phyloP scores from a whole-genome alignment of 805 yeast genomes.

The Starmerella bacillaris region DNA sequence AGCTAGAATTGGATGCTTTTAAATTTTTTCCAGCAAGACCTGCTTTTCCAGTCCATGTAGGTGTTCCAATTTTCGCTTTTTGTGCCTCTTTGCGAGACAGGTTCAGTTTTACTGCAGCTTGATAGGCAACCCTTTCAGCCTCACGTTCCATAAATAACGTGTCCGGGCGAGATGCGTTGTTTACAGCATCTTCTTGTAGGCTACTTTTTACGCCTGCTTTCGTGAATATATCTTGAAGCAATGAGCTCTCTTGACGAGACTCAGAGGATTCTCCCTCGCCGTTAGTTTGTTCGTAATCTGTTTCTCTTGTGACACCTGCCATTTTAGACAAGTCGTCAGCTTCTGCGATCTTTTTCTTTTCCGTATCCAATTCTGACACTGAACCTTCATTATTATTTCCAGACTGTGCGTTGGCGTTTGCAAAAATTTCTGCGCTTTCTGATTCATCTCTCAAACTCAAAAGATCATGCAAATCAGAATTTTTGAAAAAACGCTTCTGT shows the following conservation, averaged over 20 bases:
- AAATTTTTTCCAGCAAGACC: conserved; percentile 55
- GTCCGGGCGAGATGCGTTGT: conserved; percentile 39
- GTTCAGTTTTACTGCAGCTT: conserved; percentile 40
- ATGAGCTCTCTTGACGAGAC: conserved; percentile 21
- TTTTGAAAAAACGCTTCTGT: conserved; percentile 80
- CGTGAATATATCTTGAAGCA: conserved; percentile 62
- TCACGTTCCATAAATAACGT: conserved; percentile 40
- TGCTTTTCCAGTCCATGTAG: conserved; percentile 91
- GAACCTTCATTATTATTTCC: conserved; percentile 22
- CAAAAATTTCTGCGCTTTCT: conserved; percentile 48
- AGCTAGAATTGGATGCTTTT: conserved; percentile 21
- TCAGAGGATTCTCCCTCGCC: background rate
- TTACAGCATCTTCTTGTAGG: conserved; percentile 59
- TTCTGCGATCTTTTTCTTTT: conserved; percentile 18
- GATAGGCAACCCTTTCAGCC: conserved; percentile 40
- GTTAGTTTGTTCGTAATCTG: conserved; percentile 19
- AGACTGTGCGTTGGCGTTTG: conserved; percentile 22
- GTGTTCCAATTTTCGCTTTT: conserved; percentile 45
- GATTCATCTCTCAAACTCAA: conserved; percentile 62
- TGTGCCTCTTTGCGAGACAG: conserved; percentile 41
- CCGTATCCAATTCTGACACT: conserved; percentile 8
- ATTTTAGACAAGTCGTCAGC: conserved; percentile 21
- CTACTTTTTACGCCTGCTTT: conserved; percentile 56
- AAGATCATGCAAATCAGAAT: conserved; percentile 77
- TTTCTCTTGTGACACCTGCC: conserved; percentile 12